Evolutionary conservation across 2,329 filamentous ascomycete genomes (phyloP).

Genomic region (Sclerotinia minor): DNA sequence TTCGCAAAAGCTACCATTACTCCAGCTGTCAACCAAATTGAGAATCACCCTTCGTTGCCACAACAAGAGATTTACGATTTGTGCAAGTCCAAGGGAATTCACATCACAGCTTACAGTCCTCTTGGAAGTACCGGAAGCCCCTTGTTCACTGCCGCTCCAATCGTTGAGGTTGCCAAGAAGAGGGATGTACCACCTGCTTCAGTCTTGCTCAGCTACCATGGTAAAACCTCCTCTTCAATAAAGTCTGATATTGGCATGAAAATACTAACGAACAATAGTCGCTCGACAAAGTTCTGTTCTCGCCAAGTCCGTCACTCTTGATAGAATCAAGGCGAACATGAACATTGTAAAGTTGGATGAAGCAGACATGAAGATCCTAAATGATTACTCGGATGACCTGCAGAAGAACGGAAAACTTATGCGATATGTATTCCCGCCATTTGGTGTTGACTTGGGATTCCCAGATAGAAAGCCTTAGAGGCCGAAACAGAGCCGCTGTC

Average conservation of each 20-base stretch:
- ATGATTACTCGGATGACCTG: slow-evolving; percentile 55
- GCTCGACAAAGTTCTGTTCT: slow-evolving; percentile 69
- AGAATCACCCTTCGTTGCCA: slow-evolving; percentile 59
- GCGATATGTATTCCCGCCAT: slow-evolving; percentile 68
- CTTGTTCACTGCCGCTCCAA: slow-evolving; percentile 59
- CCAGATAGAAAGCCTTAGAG: slow-evolving; percentile 50
- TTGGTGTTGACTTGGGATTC: slow-evolving; percentile 69
- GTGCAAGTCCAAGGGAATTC: slow-evolving; percentile 52
- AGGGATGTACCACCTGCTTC: slow-evolving; percentile 60
- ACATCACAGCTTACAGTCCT: slow-evolving; percentile 53
- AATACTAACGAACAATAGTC: slow-evolving; percentile 48
- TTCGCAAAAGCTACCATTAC: slow-evolving; percentile 47
- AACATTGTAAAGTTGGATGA: slow-evolving; percentile 64
- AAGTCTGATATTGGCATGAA: neutral
- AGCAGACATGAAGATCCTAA: slow-evolving; percentile 59
- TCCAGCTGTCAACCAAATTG: slow-evolving; percentile 61
- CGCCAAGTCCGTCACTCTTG: slow-evolving; percentile 69
- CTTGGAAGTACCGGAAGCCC: slow-evolving; percentile 43
- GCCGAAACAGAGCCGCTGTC: neutral
- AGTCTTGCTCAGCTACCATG: slow-evolving; percentile 70
- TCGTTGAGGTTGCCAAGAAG: slow-evolving; percentile 65
- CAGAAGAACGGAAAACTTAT: slow-evolving; percentile 52
- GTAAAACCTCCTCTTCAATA: slow-evolving; percentile 48
- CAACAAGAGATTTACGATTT: slow-evolving; percentile 54
- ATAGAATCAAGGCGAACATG: slow-evolving; percentile 69